phyloP scores from a whole-genome alignment of 495 filamentous ascomycete species.

The Achaetomiella virescens region DNA sequence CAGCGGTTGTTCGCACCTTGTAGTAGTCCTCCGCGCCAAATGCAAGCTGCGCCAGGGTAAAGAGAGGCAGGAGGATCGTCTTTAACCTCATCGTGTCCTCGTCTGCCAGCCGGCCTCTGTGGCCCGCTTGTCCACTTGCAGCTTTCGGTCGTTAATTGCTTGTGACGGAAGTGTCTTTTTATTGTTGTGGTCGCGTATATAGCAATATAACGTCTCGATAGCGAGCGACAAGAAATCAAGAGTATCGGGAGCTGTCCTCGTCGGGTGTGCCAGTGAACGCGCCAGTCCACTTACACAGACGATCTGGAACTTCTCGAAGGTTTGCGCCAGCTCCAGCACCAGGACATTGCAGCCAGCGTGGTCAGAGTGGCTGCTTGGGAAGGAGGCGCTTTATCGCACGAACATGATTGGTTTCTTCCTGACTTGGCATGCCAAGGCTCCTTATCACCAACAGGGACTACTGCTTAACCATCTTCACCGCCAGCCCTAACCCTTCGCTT shows the following conservation, averaged over 20 bases:
- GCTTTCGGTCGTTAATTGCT: not conserved
- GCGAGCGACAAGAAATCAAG: constrained; percentile 7
- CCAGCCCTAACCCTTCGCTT: not conserved
- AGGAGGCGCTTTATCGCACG: not conserved
- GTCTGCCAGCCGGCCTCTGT: constrained; percentile 1
- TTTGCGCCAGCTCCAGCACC: not conserved
- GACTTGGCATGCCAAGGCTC: constrained; percentile 1
- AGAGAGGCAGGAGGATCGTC: constrained; percentile 38
- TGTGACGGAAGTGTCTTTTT: not conserved
- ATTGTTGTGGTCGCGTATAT: not conserved
- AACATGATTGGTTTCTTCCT: constrained; percentile 7
- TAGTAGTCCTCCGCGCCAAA: constrained; percentile 74
- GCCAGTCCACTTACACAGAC: constrained; percentile 15
- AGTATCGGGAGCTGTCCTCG: not conserved
- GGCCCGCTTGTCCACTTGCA: constrained; percentile 15
- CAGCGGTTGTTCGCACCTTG: constrained; percentile 47
- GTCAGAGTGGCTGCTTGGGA: constrained; percentile 24
- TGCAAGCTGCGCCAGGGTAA: constrained; percentile 40
- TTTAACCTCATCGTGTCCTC: constrained; percentile 35
- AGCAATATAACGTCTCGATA: not conserved
- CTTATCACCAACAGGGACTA: not conserved
- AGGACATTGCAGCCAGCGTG: constrained; percentile 25
- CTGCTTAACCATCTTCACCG: not conserved
- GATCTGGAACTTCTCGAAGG: not conserved
- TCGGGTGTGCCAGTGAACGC: not conserved